These are phyloP conservation scores for Elaphomyces granulatus DNA, from an alignment of 495 filamentous ascomycete species.

Conservation along the genomic window DNA sequence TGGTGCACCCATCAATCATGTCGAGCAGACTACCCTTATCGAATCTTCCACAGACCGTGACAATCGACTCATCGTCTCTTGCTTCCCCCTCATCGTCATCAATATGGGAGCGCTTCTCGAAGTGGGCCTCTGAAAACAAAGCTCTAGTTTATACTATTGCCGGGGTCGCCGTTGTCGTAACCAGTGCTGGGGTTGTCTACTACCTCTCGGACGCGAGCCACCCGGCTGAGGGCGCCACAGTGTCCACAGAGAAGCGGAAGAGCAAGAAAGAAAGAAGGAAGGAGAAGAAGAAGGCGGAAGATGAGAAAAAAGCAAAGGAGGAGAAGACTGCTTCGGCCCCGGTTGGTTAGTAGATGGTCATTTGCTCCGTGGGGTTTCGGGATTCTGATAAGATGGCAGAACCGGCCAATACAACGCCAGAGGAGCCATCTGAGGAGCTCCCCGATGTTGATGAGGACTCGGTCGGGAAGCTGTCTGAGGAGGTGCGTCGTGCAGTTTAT, in stretches of 20 bases:
- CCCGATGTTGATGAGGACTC: conserved; percentile 73
- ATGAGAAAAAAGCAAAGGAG: conserved; percentile 44
- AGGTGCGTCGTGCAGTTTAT: conserved; percentile 30
- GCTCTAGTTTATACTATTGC: conserved; percentile 89
- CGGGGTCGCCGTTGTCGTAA: conserved; percentile 82
- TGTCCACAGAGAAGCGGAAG: conserved; percentile 35
- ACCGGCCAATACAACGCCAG: conserved; percentile 35
- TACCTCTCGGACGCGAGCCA: conserved; percentile 46
- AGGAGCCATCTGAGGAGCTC: conserved; percentile 60
- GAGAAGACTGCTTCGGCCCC: conserved; percentile 6
- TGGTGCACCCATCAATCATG: too few relatives aligned
- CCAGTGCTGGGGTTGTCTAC: conserved; percentile 80
- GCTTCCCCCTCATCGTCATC: conserved; percentile 45
- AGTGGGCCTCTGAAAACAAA: conserved; percentile 92
- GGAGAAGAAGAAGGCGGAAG: conserved; percentile 53
- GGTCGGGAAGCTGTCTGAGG: conserved; percentile 51
- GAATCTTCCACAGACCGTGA: too few relatives aligned
- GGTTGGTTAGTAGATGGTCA: conserved; percentile 1
- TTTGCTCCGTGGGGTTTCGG: too few relatives aligned
- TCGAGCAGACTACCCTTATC: too few relatives aligned
- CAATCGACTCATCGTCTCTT: too few relatives aligned
- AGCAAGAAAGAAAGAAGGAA: conserved; percentile 48
- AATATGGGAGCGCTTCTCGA: conserved; percentile 75
- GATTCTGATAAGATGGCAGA: too few relatives aligned
- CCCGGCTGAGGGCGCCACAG: conserved; percentile 12